Conservation (phyloP, 345 rosid species). For the Mercurialis annua region DNA sequence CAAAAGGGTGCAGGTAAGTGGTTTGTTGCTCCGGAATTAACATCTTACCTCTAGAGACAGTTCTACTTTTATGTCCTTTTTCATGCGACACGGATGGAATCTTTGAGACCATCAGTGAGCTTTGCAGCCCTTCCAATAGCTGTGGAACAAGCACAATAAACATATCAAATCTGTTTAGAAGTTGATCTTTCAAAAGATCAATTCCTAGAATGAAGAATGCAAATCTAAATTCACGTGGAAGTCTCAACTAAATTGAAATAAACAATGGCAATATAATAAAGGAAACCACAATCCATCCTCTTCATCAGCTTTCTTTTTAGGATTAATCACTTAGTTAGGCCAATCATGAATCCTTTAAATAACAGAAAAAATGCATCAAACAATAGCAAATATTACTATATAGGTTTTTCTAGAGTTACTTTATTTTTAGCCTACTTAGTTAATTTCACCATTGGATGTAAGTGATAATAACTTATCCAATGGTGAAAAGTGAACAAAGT, state of each 20-base stretch:
- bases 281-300: too few species aligned
- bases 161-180: not conserved
- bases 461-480: too few species aligned
- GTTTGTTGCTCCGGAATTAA: not conserved
- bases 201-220: not conserved
- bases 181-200: too few species aligned
- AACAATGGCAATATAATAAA: too few species aligned
- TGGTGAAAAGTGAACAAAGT: too few species aligned
- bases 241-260: too few species aligned
- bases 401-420: not conserved
- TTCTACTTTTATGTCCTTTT: slow-evolving; percentile 49
- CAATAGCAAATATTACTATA: not conserved
- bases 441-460: too few species aligned
- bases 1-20: not conserved
- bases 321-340: too few species aligned
- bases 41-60: slow-evolving; percentile 24
- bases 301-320: too few species aligned
- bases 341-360: too few species aligned
- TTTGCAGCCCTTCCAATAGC: slow-evolving; percentile 94
- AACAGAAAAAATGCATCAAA: not conserved
- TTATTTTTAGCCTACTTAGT: too few species aligned
- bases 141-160: slow-evolving; percentile 22
- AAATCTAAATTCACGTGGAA: too few species aligned
- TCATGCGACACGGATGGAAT: slow-evolving; percentile 71
- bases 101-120: slow-evolving; percentile 76